Evolutionary conservation across 371 early-diverging fungal species (phyloP).

Genomic region (Apophysomyces sp.): DNA sequence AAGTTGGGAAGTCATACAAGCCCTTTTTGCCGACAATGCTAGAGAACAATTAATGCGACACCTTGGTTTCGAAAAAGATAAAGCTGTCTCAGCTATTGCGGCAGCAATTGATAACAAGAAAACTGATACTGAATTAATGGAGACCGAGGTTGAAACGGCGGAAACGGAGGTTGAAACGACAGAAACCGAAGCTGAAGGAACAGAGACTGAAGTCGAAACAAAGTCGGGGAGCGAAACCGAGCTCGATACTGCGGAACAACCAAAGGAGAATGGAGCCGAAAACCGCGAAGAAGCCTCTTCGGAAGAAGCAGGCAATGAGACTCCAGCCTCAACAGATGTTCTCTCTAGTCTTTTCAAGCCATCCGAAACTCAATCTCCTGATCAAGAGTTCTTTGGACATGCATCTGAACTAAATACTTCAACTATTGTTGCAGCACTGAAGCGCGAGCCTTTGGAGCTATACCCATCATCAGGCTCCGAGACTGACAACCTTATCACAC

Average conservation of each 20-base stretch:
- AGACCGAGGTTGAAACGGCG: not conserved
- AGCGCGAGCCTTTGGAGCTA: constrained; percentile 55
- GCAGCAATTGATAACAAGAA: constrained; percentile 25
- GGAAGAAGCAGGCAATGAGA: not conserved
- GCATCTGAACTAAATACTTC: constrained; percentile 9
- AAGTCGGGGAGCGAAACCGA: constrained; percentile 7
- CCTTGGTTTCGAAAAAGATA: constrained; percentile 81
- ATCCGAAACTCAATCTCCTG: constrained; percentile 14
- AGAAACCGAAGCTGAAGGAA: not conserved
- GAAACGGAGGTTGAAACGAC: constrained; percentile 5
- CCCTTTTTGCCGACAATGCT: constrained; percentile 79
- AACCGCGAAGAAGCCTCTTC: constrained; percentile 1
- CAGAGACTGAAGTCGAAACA: constrained; percentile 2
- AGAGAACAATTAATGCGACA: constrained; percentile 82
- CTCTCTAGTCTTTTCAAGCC: constrained; percentile 35
- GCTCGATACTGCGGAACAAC: not conserved
- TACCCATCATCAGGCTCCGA: constrained; percentile 60
- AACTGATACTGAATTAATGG: not conserved
- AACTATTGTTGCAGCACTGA: constrained; percentile 10
- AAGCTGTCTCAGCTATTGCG: constrained; percentile 52
- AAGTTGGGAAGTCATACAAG: constrained; percentile 84
- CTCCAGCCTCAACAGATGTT: constrained; percentile 1
- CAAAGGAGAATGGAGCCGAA: constrained; percentile 2
- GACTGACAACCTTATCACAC: constrained; percentile 79
- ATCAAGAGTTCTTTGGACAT: constrained; percentile 27